Base-by-base conservation (phyloP, 2,329 filamentous ascomycete species). In the Aspergillus aculeatinus region DNA sequence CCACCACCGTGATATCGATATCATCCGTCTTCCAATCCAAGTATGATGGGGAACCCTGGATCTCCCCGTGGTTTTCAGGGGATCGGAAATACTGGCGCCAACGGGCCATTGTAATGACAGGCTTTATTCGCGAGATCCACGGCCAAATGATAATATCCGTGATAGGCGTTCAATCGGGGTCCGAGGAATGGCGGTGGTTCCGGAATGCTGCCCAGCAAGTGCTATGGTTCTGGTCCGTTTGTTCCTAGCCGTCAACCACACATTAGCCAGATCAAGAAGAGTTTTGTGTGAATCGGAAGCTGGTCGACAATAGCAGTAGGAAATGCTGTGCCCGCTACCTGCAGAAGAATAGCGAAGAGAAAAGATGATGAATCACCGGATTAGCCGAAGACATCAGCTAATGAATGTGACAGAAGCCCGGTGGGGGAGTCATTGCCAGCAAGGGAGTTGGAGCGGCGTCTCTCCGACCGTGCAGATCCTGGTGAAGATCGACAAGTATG, bases 1-100 rank as follows among this genome's bases (percentile, higher is more conserved):
- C 39, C 16, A 58, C 48, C 12, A 58, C 51, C 14, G 54, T 49
- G 51, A 64, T 44, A 27, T 60, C 59, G 48, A 62, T 49, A 12
- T 60, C 54, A 29, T 35, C 25, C 21, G 50, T 48, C 50, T 63
- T 66, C 23, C 60, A 61, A 27, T 62, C 47, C 19, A 49, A 55
- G 0, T 25, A 33, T 11, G 59, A 50, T 27, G 60, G 50, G 33
- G 56, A 5, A 39, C 44, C 48, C n/a, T 53, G 47, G n/a, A 52
- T 5, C 2, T 23, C 7, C 6, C 44, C 42, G 42, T 16, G 9
- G 23, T 11, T 23, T 42, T 16, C 14, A n/a, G 52, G 29, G 23
- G 52, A 48, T 16, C 47, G 50, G 19, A 59, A 59, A 39, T 48
- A 52, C 21, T 50, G 27, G 25, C 23, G 49, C 61, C 61, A 61